These are phyloP conservation scores for Venturia asperata DNA, from an alignment of 2,329 filamentous ascomycete species.

Conservation along the genomic window DNA sequence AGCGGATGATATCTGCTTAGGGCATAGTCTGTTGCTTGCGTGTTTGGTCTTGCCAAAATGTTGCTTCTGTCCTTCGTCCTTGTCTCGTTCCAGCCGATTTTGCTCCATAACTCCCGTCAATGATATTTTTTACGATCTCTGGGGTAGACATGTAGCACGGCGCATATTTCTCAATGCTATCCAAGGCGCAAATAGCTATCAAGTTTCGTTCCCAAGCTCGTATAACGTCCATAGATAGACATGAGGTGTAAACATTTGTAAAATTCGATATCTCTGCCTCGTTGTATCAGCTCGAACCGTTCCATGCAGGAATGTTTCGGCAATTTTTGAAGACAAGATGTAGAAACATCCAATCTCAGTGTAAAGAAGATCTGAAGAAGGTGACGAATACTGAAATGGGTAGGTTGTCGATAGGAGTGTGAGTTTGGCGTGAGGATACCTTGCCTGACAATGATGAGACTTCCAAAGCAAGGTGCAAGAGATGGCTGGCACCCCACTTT, in stretches of 20 bases:
- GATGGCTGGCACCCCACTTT: no score
- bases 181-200: neutral
- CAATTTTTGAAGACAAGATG: no score
- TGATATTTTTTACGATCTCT: neutral
- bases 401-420: no score
- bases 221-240: neutral
- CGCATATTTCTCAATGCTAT: neutral
- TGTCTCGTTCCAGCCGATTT: neutral
- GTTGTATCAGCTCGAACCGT: no score
- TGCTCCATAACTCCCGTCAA: neutral
- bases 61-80: neutral
- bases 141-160: neutral
- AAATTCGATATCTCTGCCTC: neutral
- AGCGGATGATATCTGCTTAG: neutral
- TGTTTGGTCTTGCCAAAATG: neutral
- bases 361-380: no score
- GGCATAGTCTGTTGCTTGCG: neutral
- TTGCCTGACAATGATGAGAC: no score
- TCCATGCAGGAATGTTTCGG: no score
- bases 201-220: neutral
- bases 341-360: no score
- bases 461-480: no score
- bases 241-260: neutral
- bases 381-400: no score
- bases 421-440: no score